These are phyloP conservation scores for Aspergillus sclerotiicarbonarius DNA, from an alignment of 495 filamentous ascomycete species.

Conservation along the genomic window DNA sequence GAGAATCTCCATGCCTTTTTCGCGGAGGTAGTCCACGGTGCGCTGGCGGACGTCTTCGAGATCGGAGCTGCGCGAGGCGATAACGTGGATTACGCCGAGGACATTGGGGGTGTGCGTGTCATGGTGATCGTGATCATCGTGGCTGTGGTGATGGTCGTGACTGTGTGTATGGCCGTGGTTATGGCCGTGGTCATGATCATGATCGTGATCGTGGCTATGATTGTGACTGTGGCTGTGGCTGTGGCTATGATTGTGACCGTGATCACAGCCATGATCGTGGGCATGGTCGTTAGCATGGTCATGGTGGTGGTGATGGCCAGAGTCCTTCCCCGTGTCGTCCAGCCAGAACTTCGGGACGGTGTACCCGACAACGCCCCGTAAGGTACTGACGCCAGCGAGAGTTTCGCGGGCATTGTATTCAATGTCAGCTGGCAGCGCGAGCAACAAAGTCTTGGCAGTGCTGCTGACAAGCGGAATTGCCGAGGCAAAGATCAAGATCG, in stretches of 20 bases:
- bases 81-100: conserved; percentile 79
- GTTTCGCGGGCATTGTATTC: conserved; percentile 89
- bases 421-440: conserved; percentile 78
- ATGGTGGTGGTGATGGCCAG: conserved; percentile 25
- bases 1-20: conserved; percentile 67
- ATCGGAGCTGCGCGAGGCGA: conserved; percentile 65
- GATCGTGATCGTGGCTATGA: conserved; percentile 15
- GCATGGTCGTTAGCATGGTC: conserved; percentile 22
- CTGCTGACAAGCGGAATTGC: conserved; percentile 84
- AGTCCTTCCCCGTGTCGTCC: conserved; percentile 58
- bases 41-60: conserved; percentile 74
- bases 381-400: conserved; percentile 74
- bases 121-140: conserved; percentile 27
- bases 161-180: conserved; percentile 23
- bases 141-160: conserved; percentile 19
- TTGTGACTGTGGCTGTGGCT: conserved; percentile 9
- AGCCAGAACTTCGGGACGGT: conserved; percentile 92
- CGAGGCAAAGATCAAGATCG: conserved; percentile 84
- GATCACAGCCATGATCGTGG: conserved; percentile 18
- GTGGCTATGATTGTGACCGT: conserved; percentile 25
- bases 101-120: conserved; percentile 48
- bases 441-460: conserved; percentile 74
- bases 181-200: conserved; percentile 26
- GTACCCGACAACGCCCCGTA: conserved; percentile 84
- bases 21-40: conserved; percentile 54